Conservation (phyloP, 441 rosid species). For the Dalechampia spathulata region DNA sequence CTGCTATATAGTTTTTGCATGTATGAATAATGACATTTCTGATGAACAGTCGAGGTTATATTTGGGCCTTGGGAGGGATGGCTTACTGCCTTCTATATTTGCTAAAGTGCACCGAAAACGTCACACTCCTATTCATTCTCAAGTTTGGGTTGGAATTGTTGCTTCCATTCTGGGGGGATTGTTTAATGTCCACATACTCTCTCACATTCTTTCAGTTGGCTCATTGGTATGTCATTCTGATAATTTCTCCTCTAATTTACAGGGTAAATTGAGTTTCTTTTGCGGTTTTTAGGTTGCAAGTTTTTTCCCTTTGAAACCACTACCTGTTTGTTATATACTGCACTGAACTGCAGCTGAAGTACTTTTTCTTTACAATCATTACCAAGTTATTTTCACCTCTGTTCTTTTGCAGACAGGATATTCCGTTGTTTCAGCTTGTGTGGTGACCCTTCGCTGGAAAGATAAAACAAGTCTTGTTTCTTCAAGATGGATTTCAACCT, state of each 20-base stretch:
- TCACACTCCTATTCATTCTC: conserved; percentile 88
- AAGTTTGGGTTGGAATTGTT: conserved; percentile 89
- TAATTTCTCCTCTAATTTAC: not conserved
- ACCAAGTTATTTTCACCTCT: conserved; percentile 13
- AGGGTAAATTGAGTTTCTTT: not conserved
- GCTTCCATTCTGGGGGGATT: conserved; percentile 77
- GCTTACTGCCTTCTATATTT: conserved; percentile 28
- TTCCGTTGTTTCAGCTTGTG: conserved; percentile 94
- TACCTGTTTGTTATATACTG: not conserved
- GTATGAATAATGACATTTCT: conserved; percentile 22
- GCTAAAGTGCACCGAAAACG: conserved; percentile 58
- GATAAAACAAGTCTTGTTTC: conserved; percentile 50
- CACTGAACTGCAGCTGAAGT: not conserved
- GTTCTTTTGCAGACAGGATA: conserved; percentile 76
- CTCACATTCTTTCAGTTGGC: conserved; percentile 97
- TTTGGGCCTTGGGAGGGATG: conserved; percentile 35
- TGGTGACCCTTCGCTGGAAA: conserved; percentile 74
- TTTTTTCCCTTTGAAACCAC: conserved; percentile 1
- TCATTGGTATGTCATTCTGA: conserved; percentile 56
- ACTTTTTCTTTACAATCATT: conserved; percentile 1
- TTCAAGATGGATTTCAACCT: conserved; percentile 44
- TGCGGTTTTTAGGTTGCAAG: not conserved
- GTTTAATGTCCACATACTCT: conserved; percentile 73
- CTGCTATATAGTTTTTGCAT: conserved; percentile 9
- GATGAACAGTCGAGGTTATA: conserved; percentile 74